Base-by-base conservation (phyloP, 306 rosid species). In the Psophocarpus tetragonolobus region DNA sequence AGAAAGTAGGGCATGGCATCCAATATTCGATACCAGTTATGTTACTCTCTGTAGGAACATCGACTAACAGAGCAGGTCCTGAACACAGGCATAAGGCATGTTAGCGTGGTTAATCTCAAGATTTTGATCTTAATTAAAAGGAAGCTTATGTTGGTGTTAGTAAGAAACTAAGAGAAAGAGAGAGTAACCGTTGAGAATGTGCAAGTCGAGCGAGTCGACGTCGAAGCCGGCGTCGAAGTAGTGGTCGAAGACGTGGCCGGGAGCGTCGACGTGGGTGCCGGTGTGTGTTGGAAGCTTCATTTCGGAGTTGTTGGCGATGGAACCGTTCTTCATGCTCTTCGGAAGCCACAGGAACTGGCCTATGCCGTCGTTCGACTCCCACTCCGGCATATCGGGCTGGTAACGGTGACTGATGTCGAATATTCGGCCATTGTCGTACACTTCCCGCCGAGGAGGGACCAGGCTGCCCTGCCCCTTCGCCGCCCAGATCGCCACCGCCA, bases 211-310 rank as follows among this genome's bases (percentile, higher is more conserved):
- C 0, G 97, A 61, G 61, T 94, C 98, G 12, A 94, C 93, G 6
- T 92, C 96, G 75, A 90, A 94, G 6, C 96, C 93, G 3, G 96
- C 96, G 6, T 94, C 96, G 53, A 91, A 87, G 85, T 94, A 91
- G 79, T 83, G 92, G 38, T 94, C 97, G 76, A 58, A 74, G 69
- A 94, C 57, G 64, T 94, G 98, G 0, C 98, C 96, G 0, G 98
- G 97, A 9, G 97, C 74, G 23, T 91, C 97, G 44, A 94, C 93
- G 57, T 94, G 98, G 14, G 97, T 94, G 35, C 97, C 98, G 4
- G 92, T 88, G 78, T 94, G 98, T 26, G 90, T 15, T 8, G 96
- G 91, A 6, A 94, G 84, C 86, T 92, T 94, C 87, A 94, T 82
- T 57, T 82, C 83, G 0, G 97, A 94, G 63, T 38, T 65, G 82